Base-by-base conservation (phyloP, 441 rosid species). In the Populus hybrid region DNA sequence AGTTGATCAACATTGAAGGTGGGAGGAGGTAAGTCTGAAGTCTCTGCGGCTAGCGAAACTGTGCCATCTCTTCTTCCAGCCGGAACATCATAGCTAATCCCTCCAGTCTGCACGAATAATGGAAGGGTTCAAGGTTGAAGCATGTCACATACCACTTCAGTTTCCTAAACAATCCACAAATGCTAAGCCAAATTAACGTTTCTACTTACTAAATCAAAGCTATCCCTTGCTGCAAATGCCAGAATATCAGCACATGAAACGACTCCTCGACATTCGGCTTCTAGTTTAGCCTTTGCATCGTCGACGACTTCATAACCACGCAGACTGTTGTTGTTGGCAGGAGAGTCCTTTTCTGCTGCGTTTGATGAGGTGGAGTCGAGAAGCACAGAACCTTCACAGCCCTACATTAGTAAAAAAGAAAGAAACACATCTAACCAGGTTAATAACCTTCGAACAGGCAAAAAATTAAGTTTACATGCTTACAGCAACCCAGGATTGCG, bases 11-110 rank as follows among this genome's bases (percentile, higher is more conserved):
- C 86, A 18, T 72, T 84, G 38, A 82, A 79, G 1, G 82, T 53
- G 6, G 90, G 89, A 19, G 84, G 50, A 38, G 89, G 79, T 38
- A 80, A 57, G 80, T 87, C 82, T 19, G 81, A 71, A 14, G 84
- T 65, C 38, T 87, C 89, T 0, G 85, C 81, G 32, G 84, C 81
- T 2, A 75, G 19, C 1, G 92, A 89, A 67, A 81, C 78, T 79
- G 73, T 80, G 5, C 89, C 92, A 46, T 89, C 92, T 80, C 87
- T 85, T 81, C 91, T 82, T 76, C 91, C 92, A 0, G 66, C 28
- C 26, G 0, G 66, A 63, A 63, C 66, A 21, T 9, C 66, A 9
- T 63, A 63, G 28, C 23, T 9, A 63, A 63, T 9, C 66, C 66
- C 66, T 63, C 66, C 66, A 23, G 14, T 63, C 66, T 63, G 28